Conservation (phyloP, 306 rosid genomes). For the Rosa chinensis region DNA sequence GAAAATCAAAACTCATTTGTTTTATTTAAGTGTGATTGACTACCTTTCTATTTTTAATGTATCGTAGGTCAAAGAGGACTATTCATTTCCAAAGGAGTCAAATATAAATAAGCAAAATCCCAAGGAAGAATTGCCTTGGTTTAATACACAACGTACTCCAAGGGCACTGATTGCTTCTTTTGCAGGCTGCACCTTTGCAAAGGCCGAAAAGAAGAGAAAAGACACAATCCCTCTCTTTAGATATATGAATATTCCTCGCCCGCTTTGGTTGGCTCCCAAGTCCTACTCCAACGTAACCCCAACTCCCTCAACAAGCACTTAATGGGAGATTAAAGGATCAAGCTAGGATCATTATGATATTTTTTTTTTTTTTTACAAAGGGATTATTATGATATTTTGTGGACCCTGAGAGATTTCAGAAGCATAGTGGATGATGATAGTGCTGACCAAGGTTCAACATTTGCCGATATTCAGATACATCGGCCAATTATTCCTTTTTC, state of each 20-base stretch:
- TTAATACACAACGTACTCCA: neutral
- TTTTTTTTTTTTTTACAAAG: neutral
- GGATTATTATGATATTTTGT: neutral
- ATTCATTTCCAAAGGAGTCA: neutral
- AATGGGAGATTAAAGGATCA: neutral
- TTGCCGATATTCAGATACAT: neutral
- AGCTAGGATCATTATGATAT: neutral
- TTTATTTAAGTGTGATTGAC: neutral
- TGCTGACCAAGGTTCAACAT: neutral
- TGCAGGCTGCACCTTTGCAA: conserved; percentile 30
- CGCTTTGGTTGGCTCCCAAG: conserved; percentile 3
- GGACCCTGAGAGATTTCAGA: conserved; percentile 10
- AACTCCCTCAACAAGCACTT: neutral
- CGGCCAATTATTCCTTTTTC: neutral
- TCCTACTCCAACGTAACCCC: conserved; percentile 24
- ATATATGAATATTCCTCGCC: conserved; percentile 38
- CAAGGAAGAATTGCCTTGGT: neutral
- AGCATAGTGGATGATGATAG: neutral
- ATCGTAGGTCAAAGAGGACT: neutral
- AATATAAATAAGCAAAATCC: neutral
- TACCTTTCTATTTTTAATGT: neutral
- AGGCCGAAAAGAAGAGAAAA: conserved; percentile 52
- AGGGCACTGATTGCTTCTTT: conserved; percentile 5
- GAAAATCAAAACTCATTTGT: neutral
- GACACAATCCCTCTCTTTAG: neutral